Base-by-base conservation (phyloP, 305 asterid genomes). In the Fraxinus dipetala region DNA sequence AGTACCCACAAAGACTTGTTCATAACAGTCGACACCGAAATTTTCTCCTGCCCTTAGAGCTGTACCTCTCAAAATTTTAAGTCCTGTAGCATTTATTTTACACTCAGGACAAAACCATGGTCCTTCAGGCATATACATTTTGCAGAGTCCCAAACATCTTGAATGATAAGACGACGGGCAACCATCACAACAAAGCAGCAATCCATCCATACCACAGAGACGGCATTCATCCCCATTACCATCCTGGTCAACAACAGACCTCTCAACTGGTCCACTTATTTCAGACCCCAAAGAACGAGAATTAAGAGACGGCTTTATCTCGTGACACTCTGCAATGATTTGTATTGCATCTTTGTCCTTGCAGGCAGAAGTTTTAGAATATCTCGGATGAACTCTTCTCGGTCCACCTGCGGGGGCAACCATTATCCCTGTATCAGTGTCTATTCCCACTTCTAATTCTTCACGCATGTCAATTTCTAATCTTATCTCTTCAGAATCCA, bases 91-190 rank as follows among this genome's bases (percentile, higher is more conserved):
- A 84, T 89, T 90, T 63, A 93, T 84, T 77, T 87, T 82, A 86
- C 99, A 96, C 89, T 95, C 98, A 5, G 99, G 98, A 85, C 99
- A 96, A 87, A 90, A 92, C 99, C 99, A 96, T 61, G 92, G 85
- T 78, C 94, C 98, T 75, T 89, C 92, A 2, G 97, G 91, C 89
- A 96, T 89, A 84, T 81, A 88, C 94, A 87, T 81, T 87, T 95
- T 96, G 90, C 82, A 87, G 89, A 96, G 86, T 32, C 99, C 99
- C 85, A 96, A 83, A 89, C 99, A 96, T 88, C 99, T 92, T 61
- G 97, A 81, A 87, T 96, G 99, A 86, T 90, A 96, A 56, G 97
- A 90, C 54, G 93, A 91, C 0, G 99, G 99, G 85, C 99, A 96
- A 61, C 99, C 98, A 85, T 96, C 99, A 85, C 99, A 96, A 83